Evolutionary conservation across 140 eudicot genomes (phyloP).

Genomic region (Anethum foeniculum): DNA sequence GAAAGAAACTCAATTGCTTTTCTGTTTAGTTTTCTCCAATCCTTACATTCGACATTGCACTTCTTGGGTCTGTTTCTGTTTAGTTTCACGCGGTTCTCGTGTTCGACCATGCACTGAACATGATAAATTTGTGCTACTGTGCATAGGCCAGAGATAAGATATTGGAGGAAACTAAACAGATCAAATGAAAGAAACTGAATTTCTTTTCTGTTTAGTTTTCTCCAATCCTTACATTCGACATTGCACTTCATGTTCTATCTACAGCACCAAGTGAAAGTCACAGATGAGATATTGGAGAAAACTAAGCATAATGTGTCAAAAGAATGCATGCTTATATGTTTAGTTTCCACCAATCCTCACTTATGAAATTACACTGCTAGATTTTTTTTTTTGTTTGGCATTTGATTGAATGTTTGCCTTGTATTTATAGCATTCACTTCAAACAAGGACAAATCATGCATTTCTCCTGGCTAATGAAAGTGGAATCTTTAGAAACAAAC

Average conservation of each 20-base stretch:
- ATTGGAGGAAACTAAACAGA: not conserved
- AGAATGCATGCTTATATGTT: not conserved
- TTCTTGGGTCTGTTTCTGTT: not conserved
- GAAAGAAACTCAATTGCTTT: not conserved
- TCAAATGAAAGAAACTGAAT: not conserved
- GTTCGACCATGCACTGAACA: not conserved
- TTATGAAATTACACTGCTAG: not conserved
- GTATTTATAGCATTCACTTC: not conserved
- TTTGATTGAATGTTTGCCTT: not conserved
- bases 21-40: not conserved
- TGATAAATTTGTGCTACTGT: not conserved
- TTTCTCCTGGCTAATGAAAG: not conserved
- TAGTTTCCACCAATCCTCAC: slow-evolving; percentile 3
- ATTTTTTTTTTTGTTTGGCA: not conserved
- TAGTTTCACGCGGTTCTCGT: not conserved
- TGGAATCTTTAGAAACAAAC: not conserved
- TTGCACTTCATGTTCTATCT: not conserved
- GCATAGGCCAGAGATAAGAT: not conserved
- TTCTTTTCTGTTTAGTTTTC: not conserved
- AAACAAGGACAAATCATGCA: not conserved
- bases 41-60: not conserved
- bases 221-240: slow-evolving; percentile 1
- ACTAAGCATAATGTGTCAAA: not conserved
- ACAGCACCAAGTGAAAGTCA: not conserved
- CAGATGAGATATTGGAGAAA: slow-evolving; percentile 5